These are phyloP conservation scores for Clavulina sp. DNA, from an alignment of 768 basidiomycete genomes.

Conservation along the genomic window DNA sequence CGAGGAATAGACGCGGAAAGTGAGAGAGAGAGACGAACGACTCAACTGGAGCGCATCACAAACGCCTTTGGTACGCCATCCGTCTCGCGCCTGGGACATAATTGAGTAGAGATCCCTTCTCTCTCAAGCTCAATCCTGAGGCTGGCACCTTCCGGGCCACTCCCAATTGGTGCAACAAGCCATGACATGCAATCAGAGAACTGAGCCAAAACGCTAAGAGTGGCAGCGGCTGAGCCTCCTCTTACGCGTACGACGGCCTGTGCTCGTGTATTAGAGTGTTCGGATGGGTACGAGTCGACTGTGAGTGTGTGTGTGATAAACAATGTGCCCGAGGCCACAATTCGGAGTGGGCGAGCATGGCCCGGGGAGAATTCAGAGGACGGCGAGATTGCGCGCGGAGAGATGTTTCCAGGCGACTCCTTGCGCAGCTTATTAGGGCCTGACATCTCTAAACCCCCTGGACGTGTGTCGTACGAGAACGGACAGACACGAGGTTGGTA, in stretches of 20 bases:
- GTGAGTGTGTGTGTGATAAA: slow-evolving; percentile 60
- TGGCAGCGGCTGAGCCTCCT: slow-evolving; percentile 54
- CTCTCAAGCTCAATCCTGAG: slow-evolving; percentile 46
- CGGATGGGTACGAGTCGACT: slow-evolving; percentile 26
- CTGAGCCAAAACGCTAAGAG: slow-evolving; percentile 56
- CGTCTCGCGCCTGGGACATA: slow-evolving; percentile 55
- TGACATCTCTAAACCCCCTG: not conserved
- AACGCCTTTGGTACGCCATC: slow-evolving; percentile 65
- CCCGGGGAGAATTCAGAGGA: not conserved
- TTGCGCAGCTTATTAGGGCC: not conserved
- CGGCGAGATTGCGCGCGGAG: not conserved
- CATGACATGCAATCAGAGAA: slow-evolving; percentile 36
- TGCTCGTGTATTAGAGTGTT: slow-evolving; percentile 38
- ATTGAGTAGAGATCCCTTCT: slow-evolving; percentile 50
- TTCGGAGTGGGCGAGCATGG: slow-evolving; percentile 1
- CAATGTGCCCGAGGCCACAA: slow-evolving; percentile 64
- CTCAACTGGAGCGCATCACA: slow-evolving; percentile 55
- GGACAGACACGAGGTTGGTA: too few relatives aligned
- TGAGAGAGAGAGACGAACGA: not conserved
- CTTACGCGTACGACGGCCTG: slow-evolving; percentile 49
- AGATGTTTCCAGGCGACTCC: not conserved
- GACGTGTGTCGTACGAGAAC: too few relatives aligned
- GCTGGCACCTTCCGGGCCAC: slow-evolving; percentile 48
- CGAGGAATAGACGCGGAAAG: not conserved
- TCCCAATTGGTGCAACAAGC: slow-evolving; percentile 56